Conservation (phyloP, 78 protist genomes). For the Planoprotostelium fungivorum region DNA sequence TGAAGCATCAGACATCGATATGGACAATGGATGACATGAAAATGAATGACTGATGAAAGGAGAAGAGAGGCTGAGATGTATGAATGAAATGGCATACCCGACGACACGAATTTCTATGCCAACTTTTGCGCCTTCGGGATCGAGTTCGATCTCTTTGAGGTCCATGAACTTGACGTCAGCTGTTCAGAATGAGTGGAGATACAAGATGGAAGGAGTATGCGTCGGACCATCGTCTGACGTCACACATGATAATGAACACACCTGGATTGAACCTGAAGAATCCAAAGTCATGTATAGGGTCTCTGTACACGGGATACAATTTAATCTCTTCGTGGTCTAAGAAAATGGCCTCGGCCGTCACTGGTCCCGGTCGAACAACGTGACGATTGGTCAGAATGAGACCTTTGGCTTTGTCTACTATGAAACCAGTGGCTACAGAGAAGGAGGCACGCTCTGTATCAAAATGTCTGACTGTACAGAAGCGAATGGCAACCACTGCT, state of each 20-base stretch:
- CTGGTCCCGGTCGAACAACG: conserved; percentile 12
- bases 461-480: conserved; percentile 25
- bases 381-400: conserved; percentile 37
- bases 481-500: conserved; percentile 37
- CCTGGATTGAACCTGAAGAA: conserved; percentile 4
- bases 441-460: conserved; percentile 21
- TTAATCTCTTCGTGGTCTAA: conserved; percentile 25
- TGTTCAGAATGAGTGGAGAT: not conserved
- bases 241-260: not conserved
- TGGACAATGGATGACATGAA: not conserved
- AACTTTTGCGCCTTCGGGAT: conserved; percentile 30
- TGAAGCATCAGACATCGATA: not conserved
- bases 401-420: conserved; percentile 32
- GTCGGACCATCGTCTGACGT: not conserved
- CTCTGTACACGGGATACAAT: conserved; percentile 21
- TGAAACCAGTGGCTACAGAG: conserved; percentile 47
- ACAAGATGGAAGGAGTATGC: not conserved
- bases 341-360: conserved; percentile 18
- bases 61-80: not conserved
- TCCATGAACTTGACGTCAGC: conserved; percentile 18
- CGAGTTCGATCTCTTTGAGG: conserved; percentile 16
- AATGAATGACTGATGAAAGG: not conserved
- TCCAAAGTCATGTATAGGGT: conserved; percentile 50
- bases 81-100: conserved; percentile 4
- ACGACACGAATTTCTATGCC: conserved; percentile 47